Conservation (phyloP, 106 monocot species). For the Dioscorea alata region DNA sequence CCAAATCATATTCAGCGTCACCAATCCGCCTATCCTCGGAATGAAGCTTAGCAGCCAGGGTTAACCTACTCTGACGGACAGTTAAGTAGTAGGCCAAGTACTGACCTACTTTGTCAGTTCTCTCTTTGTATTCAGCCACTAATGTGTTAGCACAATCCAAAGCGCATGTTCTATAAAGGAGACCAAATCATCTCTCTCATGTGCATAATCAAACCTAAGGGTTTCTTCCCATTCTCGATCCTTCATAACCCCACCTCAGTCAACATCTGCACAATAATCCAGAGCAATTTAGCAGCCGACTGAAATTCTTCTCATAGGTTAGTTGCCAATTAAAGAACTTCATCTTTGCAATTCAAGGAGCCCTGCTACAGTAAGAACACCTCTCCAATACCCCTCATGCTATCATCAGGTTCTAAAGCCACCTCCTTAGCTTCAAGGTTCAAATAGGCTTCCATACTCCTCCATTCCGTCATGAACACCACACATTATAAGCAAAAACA, state of each 20-base stretch:
- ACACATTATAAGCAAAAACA: no score
- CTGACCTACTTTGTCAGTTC: slow-evolving; percentile 70
- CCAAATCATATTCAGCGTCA: slow-evolving; percentile 64
- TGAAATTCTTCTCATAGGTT: slow-evolving; percentile 95
- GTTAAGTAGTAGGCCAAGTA: slow-evolving; percentile 81
- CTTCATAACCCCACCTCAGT: slow-evolving; percentile 42
- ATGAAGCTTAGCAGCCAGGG: slow-evolving; percentile 68
- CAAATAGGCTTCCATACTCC: slow-evolving; percentile 27
- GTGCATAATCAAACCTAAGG: slow-evolving; percentile 64
- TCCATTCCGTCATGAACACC: slow-evolving; percentile 21
- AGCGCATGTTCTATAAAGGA: slow-evolving; percentile 50
- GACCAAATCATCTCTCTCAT: slow-evolving; percentile 55
- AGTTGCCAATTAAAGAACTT: slow-evolving; percentile 54
- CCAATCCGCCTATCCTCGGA: slow-evolving; percentile 43
- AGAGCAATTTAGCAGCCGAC: slow-evolving; percentile 79
- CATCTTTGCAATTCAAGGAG: slow-evolving; percentile 32
- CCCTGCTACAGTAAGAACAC: slow-evolving; percentile 64
- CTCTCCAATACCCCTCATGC: slow-evolving; percentile 75
- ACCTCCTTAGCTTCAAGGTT: slow-evolving; percentile 27
- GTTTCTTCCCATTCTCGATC: slow-evolving; percentile 95
- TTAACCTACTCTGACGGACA: slow-evolving; percentile 83
- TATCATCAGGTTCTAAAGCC: slow-evolving; percentile 48
- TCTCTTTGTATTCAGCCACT: slow-evolving; percentile 69
- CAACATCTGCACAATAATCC: slow-evolving; percentile 77
- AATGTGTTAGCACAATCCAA: slow-evolving; percentile 62